A percentile compares a stretch with the other conserved stretches of the same genome.
Conservation (phyloP, 345 rosid genomes). For the Acer negundo region DNA sequence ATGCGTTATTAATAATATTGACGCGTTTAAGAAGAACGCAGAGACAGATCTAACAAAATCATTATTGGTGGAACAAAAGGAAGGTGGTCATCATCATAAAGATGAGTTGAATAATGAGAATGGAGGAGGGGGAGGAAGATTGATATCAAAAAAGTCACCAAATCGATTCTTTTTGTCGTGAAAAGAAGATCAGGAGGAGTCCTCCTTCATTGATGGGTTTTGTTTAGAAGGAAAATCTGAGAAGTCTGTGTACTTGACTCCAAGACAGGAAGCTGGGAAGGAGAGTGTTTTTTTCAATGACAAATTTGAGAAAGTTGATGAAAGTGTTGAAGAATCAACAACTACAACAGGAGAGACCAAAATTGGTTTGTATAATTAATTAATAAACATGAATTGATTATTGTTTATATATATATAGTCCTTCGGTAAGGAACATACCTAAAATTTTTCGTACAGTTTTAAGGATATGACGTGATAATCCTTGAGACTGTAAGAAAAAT, state of each 20-base stretch:
- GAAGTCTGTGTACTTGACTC: slow-evolving; percentile 31
- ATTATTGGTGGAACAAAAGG: slow-evolving; percentile 13
- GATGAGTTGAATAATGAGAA: neutral
- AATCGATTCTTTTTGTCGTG: slow-evolving; percentile 33
- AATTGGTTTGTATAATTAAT: slow-evolving; percentile 22
- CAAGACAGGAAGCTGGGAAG: slow-evolving; percentile 17
- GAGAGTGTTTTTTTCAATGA: slow-evolving; percentile 19
- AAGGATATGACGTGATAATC: too few species aligned
- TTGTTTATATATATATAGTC: neutral
- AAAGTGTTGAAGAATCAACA: slow-evolving; percentile 9
- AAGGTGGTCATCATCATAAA: slow-evolving; percentile 1
- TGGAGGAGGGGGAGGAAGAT: slow-evolving; percentile 23
- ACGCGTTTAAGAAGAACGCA: slow-evolving; percentile 10
- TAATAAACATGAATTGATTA: neutral
- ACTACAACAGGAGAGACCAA: neutral
- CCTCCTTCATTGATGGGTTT: slow-evolving; percentile 13
- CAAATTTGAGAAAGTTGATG: slow-evolving; percentile 5
- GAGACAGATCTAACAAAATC: slow-evolving; percentile 5
- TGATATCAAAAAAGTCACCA: slow-evolving; percentile 26
- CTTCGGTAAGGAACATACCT: too few species aligned
- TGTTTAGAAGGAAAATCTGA: slow-evolving; percentile 24
- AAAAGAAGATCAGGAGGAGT: slow-evolving; percentile 40
- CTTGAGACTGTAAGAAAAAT: too few species aligned
- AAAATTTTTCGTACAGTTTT: too few species aligned
- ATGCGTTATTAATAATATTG: slow-evolving; percentile 18